A percentile compares a stretch with the other conserved stretches of the same genome.
Conservation (phyloP, 169 alveolate genomes). For the Plasmodium falciparum region DNA sequence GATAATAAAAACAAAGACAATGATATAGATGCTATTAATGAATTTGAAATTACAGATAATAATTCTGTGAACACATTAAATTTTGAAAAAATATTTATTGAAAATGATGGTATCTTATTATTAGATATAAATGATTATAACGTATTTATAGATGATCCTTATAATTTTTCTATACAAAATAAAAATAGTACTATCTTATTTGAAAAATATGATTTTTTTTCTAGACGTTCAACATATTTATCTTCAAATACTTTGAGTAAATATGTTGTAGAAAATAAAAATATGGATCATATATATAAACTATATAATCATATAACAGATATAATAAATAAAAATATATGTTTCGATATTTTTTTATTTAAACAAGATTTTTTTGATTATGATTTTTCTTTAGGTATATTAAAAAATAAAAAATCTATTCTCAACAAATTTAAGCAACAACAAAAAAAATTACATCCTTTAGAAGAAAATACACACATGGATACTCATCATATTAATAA, state of each 20-base stretch:
- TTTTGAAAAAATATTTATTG: slow-evolving; percentile 57
- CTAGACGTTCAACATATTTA: slow-evolving; percentile 32
- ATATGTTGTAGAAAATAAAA: slow-evolving; percentile 26
- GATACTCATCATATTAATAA: background rate
- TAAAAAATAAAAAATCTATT: slow-evolving; percentile 38
- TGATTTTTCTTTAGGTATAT: slow-evolving; percentile 48
- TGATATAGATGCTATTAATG: background rate
- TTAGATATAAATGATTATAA: slow-evolving; percentile 68
- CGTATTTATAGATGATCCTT: slow-evolving; percentile 54
- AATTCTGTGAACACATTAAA: slow-evolving; percentile 34
- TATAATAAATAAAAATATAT: slow-evolving; percentile 1
- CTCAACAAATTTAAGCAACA: slow-evolving; percentile 19
- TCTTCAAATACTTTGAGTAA: slow-evolving; percentile 9
- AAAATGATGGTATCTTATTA: slow-evolving; percentile 63
- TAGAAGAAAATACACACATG: slow-evolving; percentile 57
- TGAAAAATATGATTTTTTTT: slow-evolving; percentile 57
- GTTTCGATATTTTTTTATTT: slow-evolving; percentile 45
- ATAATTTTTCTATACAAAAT: slow-evolving; percentile 31
- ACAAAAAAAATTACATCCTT: slow-evolving; percentile 23
- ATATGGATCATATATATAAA: slow-evolving; percentile 19
- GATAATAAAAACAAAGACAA: background rate
- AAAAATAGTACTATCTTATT: slow-evolving; percentile 36
- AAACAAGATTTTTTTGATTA: slow-evolving; percentile 35
- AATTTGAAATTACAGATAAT: slow-evolving; percentile 8
- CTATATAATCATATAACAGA: slow-evolving; percentile 17